Conservation (phyloP, 371 early-diverging fungal species). For the Mortierella sp. region DNA sequence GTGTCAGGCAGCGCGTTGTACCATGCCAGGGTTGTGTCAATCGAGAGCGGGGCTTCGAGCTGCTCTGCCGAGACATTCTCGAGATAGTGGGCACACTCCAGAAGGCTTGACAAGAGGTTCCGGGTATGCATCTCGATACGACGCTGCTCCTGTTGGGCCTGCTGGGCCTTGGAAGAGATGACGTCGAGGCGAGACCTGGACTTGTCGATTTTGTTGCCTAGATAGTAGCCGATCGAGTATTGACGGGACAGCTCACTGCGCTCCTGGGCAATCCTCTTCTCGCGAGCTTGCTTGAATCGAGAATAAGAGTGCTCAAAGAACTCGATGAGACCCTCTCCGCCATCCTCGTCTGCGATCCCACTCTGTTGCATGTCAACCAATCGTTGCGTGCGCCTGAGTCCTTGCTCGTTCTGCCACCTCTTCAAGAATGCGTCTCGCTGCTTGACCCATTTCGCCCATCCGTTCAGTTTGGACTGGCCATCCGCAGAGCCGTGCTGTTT, state of each 20-base stretch:
- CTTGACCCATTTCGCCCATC: constrained; percentile 61
- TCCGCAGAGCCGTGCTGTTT: constrained; percentile 56
- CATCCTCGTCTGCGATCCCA: constrained; percentile 25
- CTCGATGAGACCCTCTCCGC: constrained; percentile 46
- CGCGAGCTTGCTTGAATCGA: constrained; percentile 49
- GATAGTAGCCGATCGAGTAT: constrained; percentile 52
- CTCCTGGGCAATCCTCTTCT: constrained; percentile 46
- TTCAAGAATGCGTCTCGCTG: constrained; percentile 56
- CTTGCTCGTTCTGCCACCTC: constrained; percentile 41
- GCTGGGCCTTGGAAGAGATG: constrained; percentile 45
- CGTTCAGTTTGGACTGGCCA: constrained; percentile 50
- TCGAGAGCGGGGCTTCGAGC: constrained; percentile 47
- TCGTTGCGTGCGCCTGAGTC: constrained; percentile 31
- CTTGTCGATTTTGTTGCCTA: constrained; percentile 49
- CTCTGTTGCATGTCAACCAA: constrained; percentile 33
- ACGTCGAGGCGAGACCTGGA: constrained; percentile 48
- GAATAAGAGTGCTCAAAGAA: constrained; percentile 58
- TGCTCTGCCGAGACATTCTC: constrained; percentile 46
- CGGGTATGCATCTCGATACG: constrained; percentile 51
- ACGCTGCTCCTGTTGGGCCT: constrained; percentile 37
- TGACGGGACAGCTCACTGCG: constrained; percentile 56
- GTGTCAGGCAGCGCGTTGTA: constrained; percentile 52
- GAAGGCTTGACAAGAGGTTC: constrained; percentile 43
- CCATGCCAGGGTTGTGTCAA: constrained; percentile 55
- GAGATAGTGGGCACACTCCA: constrained; percentile 54